Base-by-base conservation (phyloP, 768 basidiomycete species). In the Lactarius sanguifluus region DNA sequence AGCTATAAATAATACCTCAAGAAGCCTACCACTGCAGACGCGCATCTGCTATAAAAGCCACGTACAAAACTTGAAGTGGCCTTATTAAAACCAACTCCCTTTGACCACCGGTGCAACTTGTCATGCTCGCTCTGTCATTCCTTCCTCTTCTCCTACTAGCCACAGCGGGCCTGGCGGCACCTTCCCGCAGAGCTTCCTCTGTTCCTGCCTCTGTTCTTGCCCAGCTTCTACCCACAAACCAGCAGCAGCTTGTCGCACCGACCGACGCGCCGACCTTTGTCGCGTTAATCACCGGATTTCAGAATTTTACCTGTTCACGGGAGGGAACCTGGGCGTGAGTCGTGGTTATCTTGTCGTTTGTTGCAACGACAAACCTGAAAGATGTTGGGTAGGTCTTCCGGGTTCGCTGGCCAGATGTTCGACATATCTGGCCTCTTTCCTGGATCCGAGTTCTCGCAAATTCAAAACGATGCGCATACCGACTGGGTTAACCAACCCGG, bases 241-340 rank as follows among this genome's bases (percentile, higher is more conserved):
- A 62, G 54, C 8, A 25, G 18, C 16, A 45, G 34, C 43, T 67
- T 20, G 12, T 36, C 30, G 0, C 18, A 0, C 58, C 57, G 10
- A 12, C 8, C 7, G 18, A 32, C 3, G 0, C 62, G 3, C 63
- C 58, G 6, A 20, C 1, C 41, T n/a, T 23, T 30, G 34, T 64
- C 28, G 5, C 15, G 12, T 2, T 64, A 41, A 50, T 54, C 1
- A 20, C 47, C 6, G 63, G 66, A 3, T 32, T 40, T 13, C 62
- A 67, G 3, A 67, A 67, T 34, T 67, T 60, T 56, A 56, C 57
- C 10, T 64, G 62, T 57, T n/a, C 7, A n/a, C 1, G 18, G 8
- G 4, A 41, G 1, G 62, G 58, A 18, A 56, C 8, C 3, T 62
- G 5, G 5, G 5, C 13, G 50, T 52, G 50, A 15, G 50, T 52